Evolutionary conservation across 2,329 filamentous ascomycete genomes (phyloP), one percentile per base, ranked within the genome.

Genomic region (Alternaria dauci): DNA sequence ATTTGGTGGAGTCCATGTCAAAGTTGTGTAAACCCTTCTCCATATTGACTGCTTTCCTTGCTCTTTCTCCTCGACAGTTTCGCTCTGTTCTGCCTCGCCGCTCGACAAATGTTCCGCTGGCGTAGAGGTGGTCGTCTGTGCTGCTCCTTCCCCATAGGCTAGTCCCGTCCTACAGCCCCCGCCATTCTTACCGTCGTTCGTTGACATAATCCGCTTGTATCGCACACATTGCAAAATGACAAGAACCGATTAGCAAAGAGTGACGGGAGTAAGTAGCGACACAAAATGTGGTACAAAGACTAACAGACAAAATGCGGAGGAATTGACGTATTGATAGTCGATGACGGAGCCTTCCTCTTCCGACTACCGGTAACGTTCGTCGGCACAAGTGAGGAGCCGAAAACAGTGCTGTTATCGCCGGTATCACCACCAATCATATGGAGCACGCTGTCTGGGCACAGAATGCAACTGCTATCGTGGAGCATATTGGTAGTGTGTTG

Each of bases 1-100:
- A 66, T 85, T 83, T 53, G 82, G 82, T 0, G 91, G 91, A 36
- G 86, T 87, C 84, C 86, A 91, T 36, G 80, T 81, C 16, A 89
- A 51, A 3, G 79, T 58, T 20, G 57, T 60, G 59, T 70, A 74
- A 1, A 70, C 25, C 47, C 53, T 71, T 52, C 67, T 60, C 71
- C 69, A 71, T 68, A 41, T 25, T 14, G 66, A 64, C 47, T 47
- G 23, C 32, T 43, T 43, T 20, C 16, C n/a, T n/a, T 58, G 8
- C 30, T 39, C 42, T 32, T 50, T 20, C 5, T 38, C 25, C 7
- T 30, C 23, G 36, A 20, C 9, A n/a, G 18, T 30, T 12, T 30
- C 36, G 14, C 48, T 44, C 23, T 28, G 12, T 11, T 42, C 32
- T 16, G 16, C 23, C 28, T 28, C n/a, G 12, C n/a, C n/a, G 25